Evolutionary conservation across 1,284 basidiomycete genomes (phyloP), one percentile per base, ranked within the genome.

Genomic region (Pulveroboletus sp.): DNA sequence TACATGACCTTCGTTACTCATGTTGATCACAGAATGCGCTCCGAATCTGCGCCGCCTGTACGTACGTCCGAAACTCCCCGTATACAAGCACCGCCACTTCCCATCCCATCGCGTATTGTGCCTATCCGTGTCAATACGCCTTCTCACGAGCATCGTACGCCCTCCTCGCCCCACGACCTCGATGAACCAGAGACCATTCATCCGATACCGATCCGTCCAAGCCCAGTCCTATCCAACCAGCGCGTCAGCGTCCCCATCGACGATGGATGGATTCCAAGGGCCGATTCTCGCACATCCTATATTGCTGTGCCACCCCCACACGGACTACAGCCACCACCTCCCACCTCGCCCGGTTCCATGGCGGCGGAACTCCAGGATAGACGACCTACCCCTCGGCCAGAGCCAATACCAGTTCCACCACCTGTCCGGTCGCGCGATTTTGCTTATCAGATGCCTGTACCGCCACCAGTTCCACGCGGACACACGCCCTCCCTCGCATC

Each of bases 251-350:
- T 67, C 20, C 73, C 60, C 44, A 52, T 72, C 0, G 78, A 79
- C 33, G 69, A 80, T 33, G 68, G 67, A 44, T 79, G 69, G 71
- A 78, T 80, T n/a, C 79, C 78, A 0, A 68, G 62, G 42, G 72
- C 72, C 7, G 66, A 73, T 48, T 58, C 70, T 53, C 57, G 62
- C 54, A 64, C 71, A 2, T 61, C 62, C 2, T 58, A 60, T 29
- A 75, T 78, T n/a, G 46, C 24, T 12, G 35, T 80, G 1, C 78
- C 76, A 22, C 71, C 75, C 0, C 77, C 78, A 3, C 72, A 77
- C 54, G 74, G 70, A 55, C 57, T 77, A 11, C 66, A 68, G 6
- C 56, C 65, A 2, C 71, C 68, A 6, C 47, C 69, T 3, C 62
- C 71, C n/a, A 18, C 52, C 0, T 60, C 66, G 11, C 67, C 70